Percentiles rank a stretch among this genome's conserved stretches.
phyloP scores from a whole-genome alignment of 2,329 filamentous ascomycete species.

The Curvularia sp. region DNA sequence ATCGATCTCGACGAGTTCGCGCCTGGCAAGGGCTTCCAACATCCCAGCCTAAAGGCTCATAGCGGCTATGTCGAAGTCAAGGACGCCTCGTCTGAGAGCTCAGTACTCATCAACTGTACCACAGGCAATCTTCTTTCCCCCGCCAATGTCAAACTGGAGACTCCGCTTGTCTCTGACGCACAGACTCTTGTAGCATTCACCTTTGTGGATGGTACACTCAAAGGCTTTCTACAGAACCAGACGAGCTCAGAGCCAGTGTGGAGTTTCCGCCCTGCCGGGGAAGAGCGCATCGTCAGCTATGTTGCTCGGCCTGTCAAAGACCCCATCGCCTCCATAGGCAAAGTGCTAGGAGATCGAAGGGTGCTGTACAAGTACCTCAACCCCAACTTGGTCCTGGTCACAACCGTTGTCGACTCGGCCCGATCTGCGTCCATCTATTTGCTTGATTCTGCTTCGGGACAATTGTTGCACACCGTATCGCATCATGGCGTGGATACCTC shows the following conservation, averaged over 20 bases:
- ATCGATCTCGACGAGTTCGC: conserved; percentile 67
- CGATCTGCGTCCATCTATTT: conserved; percentile 75
- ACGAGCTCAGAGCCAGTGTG: conserved; percentile 59
- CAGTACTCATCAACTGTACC: conserved; percentile 45
- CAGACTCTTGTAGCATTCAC: conserved; percentile 44
- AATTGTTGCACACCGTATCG: conserved; percentile 73
- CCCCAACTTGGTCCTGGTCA: conserved; percentile 81
- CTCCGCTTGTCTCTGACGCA: conserved; percentile 22
- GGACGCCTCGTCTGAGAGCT: conserved; percentile 31
- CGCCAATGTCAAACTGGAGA: conserved; percentile 23
- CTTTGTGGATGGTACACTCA: conserved; percentile 43
- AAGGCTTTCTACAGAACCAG: conserved; percentile 39
- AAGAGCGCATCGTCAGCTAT: conserved; percentile 72
- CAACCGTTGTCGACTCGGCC: conserved; percentile 66
- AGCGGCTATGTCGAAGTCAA: conserved; percentile 46
- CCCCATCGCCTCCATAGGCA: conserved; percentile 91
- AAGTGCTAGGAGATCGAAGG: conserved; percentile 87
- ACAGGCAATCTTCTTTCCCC: conserved; percentile 40
- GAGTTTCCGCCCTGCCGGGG: conserved; percentile 72
- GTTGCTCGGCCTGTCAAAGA: conserved; percentile 77
- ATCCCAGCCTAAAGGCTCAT: conserved; percentile 57
- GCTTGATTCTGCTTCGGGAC: conserved; percentile 84
- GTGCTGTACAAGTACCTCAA: conserved; percentile 98
- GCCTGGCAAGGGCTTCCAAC: conserved; percentile 66
- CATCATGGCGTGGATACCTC: conserved; percentile 76